Evolutionary conservation across 2,329 filamentous ascomycete species (phyloP), one percentile per base, ranked within the genome.

Genomic region (Aspergillus tanneri): DNA sequence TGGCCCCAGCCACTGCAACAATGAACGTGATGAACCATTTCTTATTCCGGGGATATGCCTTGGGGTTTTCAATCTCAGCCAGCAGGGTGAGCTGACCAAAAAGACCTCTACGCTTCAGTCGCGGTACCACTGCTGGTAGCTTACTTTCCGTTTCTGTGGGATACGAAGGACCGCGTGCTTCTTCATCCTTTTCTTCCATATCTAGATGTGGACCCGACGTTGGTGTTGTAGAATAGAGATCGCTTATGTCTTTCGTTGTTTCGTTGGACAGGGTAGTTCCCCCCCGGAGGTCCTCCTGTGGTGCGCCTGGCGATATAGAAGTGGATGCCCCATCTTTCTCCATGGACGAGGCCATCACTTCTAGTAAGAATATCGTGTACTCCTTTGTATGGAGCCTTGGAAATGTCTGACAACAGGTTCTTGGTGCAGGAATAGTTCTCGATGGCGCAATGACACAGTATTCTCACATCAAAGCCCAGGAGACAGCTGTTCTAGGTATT

Each of bases 1-100:
- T 87, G 11, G 85, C 83, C 2, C 83, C 90, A 2, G 89, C 89
- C 12, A 91, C 63, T 2, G 90, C 86, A 37, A 96, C 81, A 39
- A 92, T 80, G 27, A 83, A 75, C 0, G 90, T 95, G 55, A 96
- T 84, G 51, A 82, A 79, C 90, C 90, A 96, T 81, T 96, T 96
- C 11, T 82, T 88, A 41, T 73, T 79, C 25, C 81, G 80, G 9
- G 78, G 73, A 64, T 96, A 95, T 42, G 88, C 80, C 50, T 85
- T 83, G 0, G 90, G 87, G 24, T 85, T 77, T 37, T 88, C 83
- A 11, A 95, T 83, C 70, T 96, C 91, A 2, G 90, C 86, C 12
- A 95, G 75, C 24, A 95, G 51, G 1, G 87, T 76, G 10, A 95
- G 75, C 28, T 79, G 79, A 1, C 83, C 84, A 39, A 96, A 77